A percentile compares a stretch with the other conserved stretches of the same genome.
Evolutionary conservation across 2,329 filamentous ascomycete genomes (phyloP).

Genomic region (Orbilia brochopaga): DNA sequence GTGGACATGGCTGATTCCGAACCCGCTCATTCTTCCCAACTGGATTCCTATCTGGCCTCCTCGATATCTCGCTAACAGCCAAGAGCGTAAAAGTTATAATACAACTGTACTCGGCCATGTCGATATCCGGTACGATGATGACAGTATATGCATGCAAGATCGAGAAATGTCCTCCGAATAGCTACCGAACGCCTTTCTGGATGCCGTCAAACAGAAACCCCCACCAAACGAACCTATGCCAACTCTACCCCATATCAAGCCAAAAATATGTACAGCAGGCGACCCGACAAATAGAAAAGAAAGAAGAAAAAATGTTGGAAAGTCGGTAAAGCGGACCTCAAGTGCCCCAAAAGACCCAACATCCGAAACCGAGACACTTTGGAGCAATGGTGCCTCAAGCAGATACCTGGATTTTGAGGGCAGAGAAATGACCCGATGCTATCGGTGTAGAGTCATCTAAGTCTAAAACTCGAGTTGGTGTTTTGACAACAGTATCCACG

Average conservation of each 20-base stretch:
- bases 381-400: background rate
- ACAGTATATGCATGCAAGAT: conserved; percentile 1
- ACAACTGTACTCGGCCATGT: background rate
- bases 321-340: too few species aligned
- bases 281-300: background rate
- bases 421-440: background rate
- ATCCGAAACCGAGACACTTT: too few species aligned
- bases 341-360: too few species aligned
- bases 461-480: conserved; percentile 15
- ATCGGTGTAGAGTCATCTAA: conserved; percentile 13
- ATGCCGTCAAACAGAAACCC: conserved; percentile 9
- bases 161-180: conserved; percentile 2
- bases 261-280: conserved; percentile 6
- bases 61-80: conserved; percentile 3
- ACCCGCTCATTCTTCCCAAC: background rate
- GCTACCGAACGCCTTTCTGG: conserved; percentile 20
- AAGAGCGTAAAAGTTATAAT: conserved; percentile 9
- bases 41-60: too few species aligned
- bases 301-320: conserved; percentile 4
- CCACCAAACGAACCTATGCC: conserved; percentile 9
- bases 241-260: conserved; percentile 5
- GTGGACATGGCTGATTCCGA: background rate
- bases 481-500: conserved; percentile 74
- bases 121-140: background rate
- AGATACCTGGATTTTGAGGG: conserved; percentile 20